These are phyloP conservation scores for Boletellus deceptivus DNA, from an alignment of 1,284 basidiomycete genomes.

Conservation along the genomic window DNA sequence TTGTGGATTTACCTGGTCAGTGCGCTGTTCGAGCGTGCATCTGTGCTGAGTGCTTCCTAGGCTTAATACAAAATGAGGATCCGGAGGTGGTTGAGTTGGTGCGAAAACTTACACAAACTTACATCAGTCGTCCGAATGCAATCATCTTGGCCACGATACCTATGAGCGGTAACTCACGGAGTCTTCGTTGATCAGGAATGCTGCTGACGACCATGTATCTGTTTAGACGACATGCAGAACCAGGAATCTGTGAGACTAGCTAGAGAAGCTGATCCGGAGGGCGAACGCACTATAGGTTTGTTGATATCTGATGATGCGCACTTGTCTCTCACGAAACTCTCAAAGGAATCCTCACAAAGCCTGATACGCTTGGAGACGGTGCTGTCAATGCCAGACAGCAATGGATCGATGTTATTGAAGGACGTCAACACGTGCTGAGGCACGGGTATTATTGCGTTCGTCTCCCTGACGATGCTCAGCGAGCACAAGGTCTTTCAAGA, in stretches of 20 bases:
- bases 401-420: constrained; percentile 59
- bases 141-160: constrained; percentile 62
- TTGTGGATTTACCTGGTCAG: constrained; percentile 51
- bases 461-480: constrained; percentile 60
- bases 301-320: not conserved
- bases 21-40: not conserved
- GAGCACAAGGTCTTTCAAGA: constrained; percentile 37
- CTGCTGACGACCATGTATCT: not conserved
- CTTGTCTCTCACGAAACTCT: not conserved
- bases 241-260: constrained; percentile 57
- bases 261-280: constrained; percentile 47
- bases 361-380: constrained; percentile 50
- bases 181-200: not conserved
- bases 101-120: constrained; percentile 42
- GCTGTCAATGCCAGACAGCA: constrained; percentile 39
- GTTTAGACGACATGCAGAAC: constrained; percentile 63
- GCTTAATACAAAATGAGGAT: constrained; percentile 55
- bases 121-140: constrained; percentile 46
- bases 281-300: constrained; percentile 58
- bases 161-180: constrained; percentile 47
- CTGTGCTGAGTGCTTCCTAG: constrained; percentile 29
- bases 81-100: constrained; percentile 44
- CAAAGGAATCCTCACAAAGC: constrained; percentile 64
- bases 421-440: constrained; percentile 39
- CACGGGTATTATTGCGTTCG: constrained; percentile 70